Evolutionary conservation across 495 filamentous ascomycete species (phyloP), one percentile per base, ranked within the genome.

Genomic region (Schizothecium vesticola): DNA sequence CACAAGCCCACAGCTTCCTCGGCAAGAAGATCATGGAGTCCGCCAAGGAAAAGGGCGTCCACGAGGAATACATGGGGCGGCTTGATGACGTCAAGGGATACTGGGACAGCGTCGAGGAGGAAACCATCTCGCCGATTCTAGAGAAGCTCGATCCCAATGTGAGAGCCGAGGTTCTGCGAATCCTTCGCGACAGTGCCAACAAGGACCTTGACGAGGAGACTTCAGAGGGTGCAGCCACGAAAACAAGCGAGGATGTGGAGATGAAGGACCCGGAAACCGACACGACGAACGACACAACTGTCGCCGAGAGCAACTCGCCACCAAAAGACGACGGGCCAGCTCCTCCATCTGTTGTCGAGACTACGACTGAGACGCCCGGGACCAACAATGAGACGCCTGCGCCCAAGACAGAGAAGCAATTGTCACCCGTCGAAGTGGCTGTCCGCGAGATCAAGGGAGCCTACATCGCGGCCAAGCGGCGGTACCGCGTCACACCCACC

Each of bases 1-100:
- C 95, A 5, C 93, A 97, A 71, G 94, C 93, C 1, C 87, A 87
- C 51, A 96, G 90, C 63, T 96, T 85, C 71, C 81, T 99, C 23
- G 93, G 91, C 19, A 90, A 89, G 77, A 90, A 91, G 74, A 82
- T 94, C n/a, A 80, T 85, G 19, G 86, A 92, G 71, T 80, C 87
- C 23, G 90, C 92, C 6, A 86, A 92, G 72, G 84, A 92, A 75
- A 84, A 88, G 25, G 88, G 88, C 8, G 85, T 92, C 59, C 73
- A 90, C 24, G 89, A 93, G 60, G 86, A 82, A 13, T 90, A 90
- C 71, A 79, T 85, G 56, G 77, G 79, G 21, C 82, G 92, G 23
- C 90, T 97, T 73, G 86, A 86, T 65, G 94, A 96, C 66, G 91
- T 93, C 11, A 85, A 86, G 22, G 81, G 81, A 12, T 97, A 92